Evolutionary conservation across 176 grass and related monocot species (phyloP).

Genomic region (Zizania latifolia): DNA sequence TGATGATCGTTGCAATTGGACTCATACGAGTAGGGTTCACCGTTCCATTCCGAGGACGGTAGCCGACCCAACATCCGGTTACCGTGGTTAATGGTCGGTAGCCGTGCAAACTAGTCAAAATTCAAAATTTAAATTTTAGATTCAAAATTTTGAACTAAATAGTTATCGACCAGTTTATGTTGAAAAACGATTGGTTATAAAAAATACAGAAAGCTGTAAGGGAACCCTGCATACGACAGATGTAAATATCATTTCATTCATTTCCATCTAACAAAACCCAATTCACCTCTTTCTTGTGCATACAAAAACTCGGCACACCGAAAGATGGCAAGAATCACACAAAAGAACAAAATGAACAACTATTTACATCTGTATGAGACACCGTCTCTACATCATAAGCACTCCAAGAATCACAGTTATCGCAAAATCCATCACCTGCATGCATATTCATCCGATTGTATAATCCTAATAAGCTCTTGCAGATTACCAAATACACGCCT

Average conservation of each 20-base stretch:
- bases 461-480: constrained; percentile 45
- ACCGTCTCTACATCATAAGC: constrained; percentile 14
- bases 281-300: constrained; percentile 3
- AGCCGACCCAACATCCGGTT: too few species aligned
- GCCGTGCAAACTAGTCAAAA: too few species aligned
- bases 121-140: too few species aligned
- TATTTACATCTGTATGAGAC: constrained; percentile 23
- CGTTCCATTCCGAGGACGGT: too few species aligned
- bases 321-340: constrained; percentile 17
- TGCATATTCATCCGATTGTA: constrained; percentile 41
- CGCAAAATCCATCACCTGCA: constrained; percentile 22
- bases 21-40: too few species aligned
- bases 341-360: constrained; percentile 6
- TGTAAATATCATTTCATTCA: constrained; percentile 18
- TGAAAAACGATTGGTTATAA: too few species aligned
- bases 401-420: background rate
- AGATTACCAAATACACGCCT: constrained; percentile 48
- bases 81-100: too few species aligned
- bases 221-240: background rate
- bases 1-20: too few species aligned
- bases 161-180: too few species aligned
- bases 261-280: background rate
- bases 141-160: too few species aligned
- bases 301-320: constrained; percentile 38
- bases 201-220: background rate